A percentile compares a stretch with the other conserved stretches of the same genome.
These are phyloP conservation scores for Sophora flavescens DNA, from an alignment of 306 rosid species.

Conservation along the genomic window DNA sequence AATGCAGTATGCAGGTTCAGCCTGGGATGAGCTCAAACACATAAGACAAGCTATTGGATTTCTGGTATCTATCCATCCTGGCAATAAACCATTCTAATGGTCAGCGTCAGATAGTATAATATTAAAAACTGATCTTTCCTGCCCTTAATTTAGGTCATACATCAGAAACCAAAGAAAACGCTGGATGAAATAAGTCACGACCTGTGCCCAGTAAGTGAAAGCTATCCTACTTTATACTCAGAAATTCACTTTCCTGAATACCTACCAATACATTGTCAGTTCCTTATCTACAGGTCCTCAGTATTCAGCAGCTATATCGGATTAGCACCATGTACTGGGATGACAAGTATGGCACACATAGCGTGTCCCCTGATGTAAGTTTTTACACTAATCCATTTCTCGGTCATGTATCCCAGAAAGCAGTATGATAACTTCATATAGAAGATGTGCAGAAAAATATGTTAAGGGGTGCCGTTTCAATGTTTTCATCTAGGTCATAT, in stretches of 20 bases:
- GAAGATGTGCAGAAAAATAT: constrained; percentile 12
- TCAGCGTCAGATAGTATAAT: constrained; percentile 22
- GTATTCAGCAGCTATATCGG: constrained; percentile 95
- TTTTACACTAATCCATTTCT: constrained; percentile 48
- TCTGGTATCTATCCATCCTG: constrained; percentile 61
- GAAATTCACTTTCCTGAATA: constrained; percentile 33
- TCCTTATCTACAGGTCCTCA: constrained; percentile 73
- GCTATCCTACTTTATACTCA: constrained; percentile 12
- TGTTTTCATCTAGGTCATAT: constrained; percentile 58
- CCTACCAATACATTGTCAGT: constrained; percentile 12
- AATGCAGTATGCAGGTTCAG: constrained; percentile 75
- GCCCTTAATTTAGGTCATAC: constrained; percentile 77
- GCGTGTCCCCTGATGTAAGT: constrained; percentile 84
- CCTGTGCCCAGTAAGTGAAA: constrained; percentile 86
- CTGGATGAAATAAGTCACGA: constrained; percentile 94
- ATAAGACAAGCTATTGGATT: constrained; percentile 99
- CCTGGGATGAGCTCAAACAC: constrained; percentile 97
- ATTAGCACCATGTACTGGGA: constrained; percentile 99
- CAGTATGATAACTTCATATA: constrained; percentile 27
- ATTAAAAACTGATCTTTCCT: constrained; percentile 40
- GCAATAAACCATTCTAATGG: constrained; percentile 15
- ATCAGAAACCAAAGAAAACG: constrained; percentile 97
- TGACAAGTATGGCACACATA: constrained; percentile 58
- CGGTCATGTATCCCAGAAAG: constrained; percentile 38
- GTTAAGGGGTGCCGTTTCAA: constrained; percentile 38